These are phyloP conservation scores for Aspergillus sclerotioniger DNA, from an alignment of 495 filamentous ascomycete genomes.

Conservation along the genomic window DNA sequence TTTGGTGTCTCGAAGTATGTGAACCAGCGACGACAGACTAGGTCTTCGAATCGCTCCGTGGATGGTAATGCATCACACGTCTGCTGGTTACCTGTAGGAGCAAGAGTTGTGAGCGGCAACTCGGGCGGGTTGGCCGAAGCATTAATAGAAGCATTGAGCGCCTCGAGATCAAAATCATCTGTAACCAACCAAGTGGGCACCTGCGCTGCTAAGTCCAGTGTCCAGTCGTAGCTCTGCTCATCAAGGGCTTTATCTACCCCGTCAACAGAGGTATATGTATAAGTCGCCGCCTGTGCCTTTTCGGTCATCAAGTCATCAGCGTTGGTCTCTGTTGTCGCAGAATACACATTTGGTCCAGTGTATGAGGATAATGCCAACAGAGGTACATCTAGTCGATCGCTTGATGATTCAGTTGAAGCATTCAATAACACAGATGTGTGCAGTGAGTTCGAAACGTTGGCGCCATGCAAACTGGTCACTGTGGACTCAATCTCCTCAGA, in stretches of 20 bases:
- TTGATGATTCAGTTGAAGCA: background rate
- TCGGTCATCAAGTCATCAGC: no score
- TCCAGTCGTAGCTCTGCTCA: background rate
- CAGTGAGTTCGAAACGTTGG: slow-evolving; percentile 8
- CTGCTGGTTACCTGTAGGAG: background rate
- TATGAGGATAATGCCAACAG: no score
- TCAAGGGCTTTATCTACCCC: background rate
- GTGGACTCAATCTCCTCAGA: background rate
- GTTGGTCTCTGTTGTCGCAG: no score
- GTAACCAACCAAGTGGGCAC: slow-evolving; percentile 22
- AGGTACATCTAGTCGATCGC: background rate
- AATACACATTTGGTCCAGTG: background rate
- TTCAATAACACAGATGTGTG: slow-evolving; percentile 3
- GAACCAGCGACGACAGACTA: slow-evolving; percentile 16
- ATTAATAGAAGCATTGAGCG: slow-evolving; percentile 21
- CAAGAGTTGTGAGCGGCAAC: slow-evolving; percentile 4
- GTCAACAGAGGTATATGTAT: background rate
- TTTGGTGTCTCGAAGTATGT: slow-evolving; percentile 7
- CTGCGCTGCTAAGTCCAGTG: background rate
- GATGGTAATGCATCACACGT: background rate
- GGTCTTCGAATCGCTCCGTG: slow-evolving; percentile 6
- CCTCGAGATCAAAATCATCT: slow-evolving; percentile 27
- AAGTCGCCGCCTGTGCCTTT: no score
- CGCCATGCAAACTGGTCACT: background rate
- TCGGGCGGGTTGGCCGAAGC: slow-evolving; percentile 6